These are phyloP conservation scores for Clarireedia homoeocarpa DNA, from an alignment of 2,329 filamentous ascomycete species.

Conservation along the genomic window DNA sequence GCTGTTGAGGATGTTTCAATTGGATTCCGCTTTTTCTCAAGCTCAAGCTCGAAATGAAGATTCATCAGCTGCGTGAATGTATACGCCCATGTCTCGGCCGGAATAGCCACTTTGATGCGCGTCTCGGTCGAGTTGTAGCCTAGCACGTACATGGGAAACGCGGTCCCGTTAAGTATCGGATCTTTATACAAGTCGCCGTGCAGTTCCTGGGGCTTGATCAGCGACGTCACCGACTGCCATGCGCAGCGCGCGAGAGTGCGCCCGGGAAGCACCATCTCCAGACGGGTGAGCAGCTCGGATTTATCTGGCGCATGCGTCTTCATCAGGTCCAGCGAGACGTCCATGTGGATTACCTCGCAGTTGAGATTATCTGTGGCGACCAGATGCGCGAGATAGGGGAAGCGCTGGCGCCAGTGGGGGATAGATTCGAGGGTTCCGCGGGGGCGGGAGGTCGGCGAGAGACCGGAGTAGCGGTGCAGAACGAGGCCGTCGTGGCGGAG, in stretches of 20 bases:
- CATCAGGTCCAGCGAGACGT: conserved; percentile 51
- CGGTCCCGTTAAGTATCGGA: conserved; percentile 23
- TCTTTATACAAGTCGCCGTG: conserved; percentile 29
- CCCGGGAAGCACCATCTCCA: conserved; percentile 51
- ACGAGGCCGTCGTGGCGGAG: conserved; percentile 16
- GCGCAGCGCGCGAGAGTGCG: conserved; percentile 45
- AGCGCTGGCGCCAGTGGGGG: conserved; percentile 50
- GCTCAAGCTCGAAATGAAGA: conserved; percentile 17
- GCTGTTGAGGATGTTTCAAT: conserved; percentile 24
- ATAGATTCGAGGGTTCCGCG: conserved; percentile 40
- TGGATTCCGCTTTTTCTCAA: conserved; percentile 38
- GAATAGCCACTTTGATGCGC: conserved; percentile 25
- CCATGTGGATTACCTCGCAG: conserved; percentile 55
- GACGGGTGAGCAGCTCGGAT: conserved; percentile 52
- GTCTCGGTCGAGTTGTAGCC: conserved; percentile 15
- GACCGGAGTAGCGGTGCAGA: conserved; percentile 21
- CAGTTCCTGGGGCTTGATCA: conserved; percentile 46
- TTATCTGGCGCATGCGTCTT: conserved; percentile 48
- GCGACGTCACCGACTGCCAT: conserved; percentile 53
- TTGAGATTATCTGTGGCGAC: conserved; percentile 43
- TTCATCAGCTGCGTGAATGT: conserved; percentile 22
- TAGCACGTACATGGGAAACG: conserved; percentile 14
- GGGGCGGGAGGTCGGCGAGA: conserved; percentile 12
- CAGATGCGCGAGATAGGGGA: conserved; percentile 48
- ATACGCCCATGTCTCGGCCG: conserved; percentile 26